Evolutionary conservation across 257 asterid species (phyloP).

Genomic region (Solanum medicagineum): DNA sequence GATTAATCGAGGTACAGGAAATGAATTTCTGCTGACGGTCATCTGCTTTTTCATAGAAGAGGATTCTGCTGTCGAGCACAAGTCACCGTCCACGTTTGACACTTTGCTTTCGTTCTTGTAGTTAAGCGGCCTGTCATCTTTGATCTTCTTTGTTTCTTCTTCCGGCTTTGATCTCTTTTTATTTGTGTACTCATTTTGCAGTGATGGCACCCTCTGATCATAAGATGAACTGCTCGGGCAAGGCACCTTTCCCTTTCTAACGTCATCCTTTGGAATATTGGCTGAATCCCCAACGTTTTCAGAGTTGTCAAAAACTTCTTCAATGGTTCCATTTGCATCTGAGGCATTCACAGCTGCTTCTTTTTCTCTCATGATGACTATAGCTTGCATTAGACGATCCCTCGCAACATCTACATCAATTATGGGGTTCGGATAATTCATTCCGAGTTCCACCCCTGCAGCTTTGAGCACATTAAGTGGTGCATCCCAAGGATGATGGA

Average conservation of each 20-base stretch:
- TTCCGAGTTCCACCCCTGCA: slow-evolving; percentile 75
- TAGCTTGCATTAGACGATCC: slow-evolving; percentile 61
- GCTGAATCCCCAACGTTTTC: slow-evolving; percentile 8
- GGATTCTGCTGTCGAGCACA: slow-evolving; percentile 90
- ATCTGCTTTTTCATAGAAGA: slow-evolving; percentile 38
- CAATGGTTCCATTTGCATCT: slow-evolving; percentile 21
- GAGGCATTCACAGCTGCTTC: slow-evolving; percentile 35
- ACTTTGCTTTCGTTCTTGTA: slow-evolving; percentile 6
- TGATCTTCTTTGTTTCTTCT: slow-evolving; percentile 18
- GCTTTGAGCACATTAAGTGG: slow-evolving; percentile 57
- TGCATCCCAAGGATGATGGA: slow-evolving; percentile 95
- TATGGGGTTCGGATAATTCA: slow-evolving; percentile 74
- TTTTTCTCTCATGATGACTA: slow-evolving; percentile 40
- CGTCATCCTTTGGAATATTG: slow-evolving; percentile 16
- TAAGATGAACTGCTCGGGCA: slow-evolving; percentile 55
- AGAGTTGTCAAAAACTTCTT: slow-evolving; percentile 65
- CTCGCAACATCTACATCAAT: slow-evolving; percentile 60
- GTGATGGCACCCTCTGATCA: slow-evolving; percentile 75
- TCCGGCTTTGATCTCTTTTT: slow-evolving; percentile 33
- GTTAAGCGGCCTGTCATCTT: slow-evolving; percentile 8
- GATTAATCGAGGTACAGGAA: slow-evolving; percentile 42
- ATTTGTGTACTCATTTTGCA: slow-evolving; percentile 17
- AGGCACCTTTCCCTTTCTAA: slow-evolving; percentile 15
- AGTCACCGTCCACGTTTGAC: slow-evolving; percentile 34
- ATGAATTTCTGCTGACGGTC: slow-evolving; percentile 22